phyloP scores from a whole-genome alignment of 2,329 filamentous ascomycete species.

The Catunica adiposa region DNA sequence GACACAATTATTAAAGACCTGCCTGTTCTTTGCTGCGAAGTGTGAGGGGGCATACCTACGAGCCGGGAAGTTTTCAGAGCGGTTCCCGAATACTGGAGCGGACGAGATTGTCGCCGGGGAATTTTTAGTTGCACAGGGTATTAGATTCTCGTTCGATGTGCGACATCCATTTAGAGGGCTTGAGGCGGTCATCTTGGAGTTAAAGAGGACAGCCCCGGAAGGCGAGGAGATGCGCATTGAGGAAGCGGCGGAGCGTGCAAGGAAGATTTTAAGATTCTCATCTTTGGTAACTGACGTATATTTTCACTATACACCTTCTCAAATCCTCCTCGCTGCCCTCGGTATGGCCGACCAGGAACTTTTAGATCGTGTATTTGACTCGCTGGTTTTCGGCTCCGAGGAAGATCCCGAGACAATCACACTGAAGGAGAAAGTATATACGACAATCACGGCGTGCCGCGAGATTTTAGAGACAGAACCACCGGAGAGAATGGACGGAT shows the following conservation, averaged over 20 bases:
- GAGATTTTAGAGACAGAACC: constrained; percentile 40
- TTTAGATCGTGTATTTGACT: constrained; percentile 22
- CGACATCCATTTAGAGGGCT: constrained; percentile 77
- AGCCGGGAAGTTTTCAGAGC: constrained; percentile 46
- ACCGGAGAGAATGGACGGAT: constrained; percentile 36
- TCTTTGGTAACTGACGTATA: constrained; percentile 87
- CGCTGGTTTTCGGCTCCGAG: constrained; percentile 18
- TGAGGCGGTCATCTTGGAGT: constrained; percentile 72
- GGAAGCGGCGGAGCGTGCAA: constrained; percentile 55
- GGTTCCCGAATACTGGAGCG: constrained; percentile 51
- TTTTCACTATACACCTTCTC: constrained; percentile 85
- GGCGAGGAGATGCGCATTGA: constrained; percentile 33
- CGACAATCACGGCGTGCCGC: constrained; percentile 33
- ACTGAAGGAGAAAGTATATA: constrained; percentile 32
- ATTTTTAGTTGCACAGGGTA: constrained; percentile 78
- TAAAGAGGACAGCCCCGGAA: constrained; percentile 49
- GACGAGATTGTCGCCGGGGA: constrained; percentile 82
- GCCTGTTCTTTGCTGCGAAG: constrained; percentile 85
- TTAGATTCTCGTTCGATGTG: constrained; percentile 87
- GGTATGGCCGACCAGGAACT: constrained; percentile 56
- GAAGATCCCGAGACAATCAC: constrained; percentile 16
- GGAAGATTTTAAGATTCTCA: constrained; percentile 59
- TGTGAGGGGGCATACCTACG: constrained; percentile 70
- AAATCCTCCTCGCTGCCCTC: constrained; percentile 78
- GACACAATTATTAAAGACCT: constrained; percentile 73